Evolutionary conservation across 2,329 filamentous ascomycete species (phyloP).

Genomic region (Fusarium sp.): DNA sequence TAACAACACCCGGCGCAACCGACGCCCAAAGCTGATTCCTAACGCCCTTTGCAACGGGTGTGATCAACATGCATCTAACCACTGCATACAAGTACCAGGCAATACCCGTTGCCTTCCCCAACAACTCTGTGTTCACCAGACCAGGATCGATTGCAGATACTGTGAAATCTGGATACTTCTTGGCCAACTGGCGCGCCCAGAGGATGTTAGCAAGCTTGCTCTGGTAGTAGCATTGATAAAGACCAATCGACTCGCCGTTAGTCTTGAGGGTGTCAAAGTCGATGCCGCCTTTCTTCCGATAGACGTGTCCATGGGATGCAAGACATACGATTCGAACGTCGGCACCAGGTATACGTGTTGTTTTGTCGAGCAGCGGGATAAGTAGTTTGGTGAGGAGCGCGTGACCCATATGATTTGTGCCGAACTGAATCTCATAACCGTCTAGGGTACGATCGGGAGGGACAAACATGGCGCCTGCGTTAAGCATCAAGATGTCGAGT

Average conservation of each 20-base stretch:
- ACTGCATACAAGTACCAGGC: not conserved
- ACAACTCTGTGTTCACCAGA: not conserved
- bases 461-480: not conserved
- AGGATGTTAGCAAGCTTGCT: not conserved
- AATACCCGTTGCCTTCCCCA: not conserved
- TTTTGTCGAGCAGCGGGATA: not conserved
- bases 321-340: not conserved
- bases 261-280: not conserved
- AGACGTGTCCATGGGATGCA: not conserved
- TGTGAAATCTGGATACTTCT: not conserved
- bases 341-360: not conserved
- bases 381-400: fast-evolving
- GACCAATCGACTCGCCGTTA: not conserved
- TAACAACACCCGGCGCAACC: not conserved
- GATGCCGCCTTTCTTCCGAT: not conserved
- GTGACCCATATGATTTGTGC: not conserved
- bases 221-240: not conserved
- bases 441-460: not conserved
- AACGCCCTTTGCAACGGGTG: not conserved
- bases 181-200: not conserved
- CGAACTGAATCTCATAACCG: not conserved
- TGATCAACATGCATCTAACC: not conserved
- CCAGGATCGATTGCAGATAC: not conserved
- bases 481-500: not conserved
- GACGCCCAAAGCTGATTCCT: not conserved